phyloP scores from a whole-genome alignment of 169 alveolate genomes.

The Cryptosporidium parvum region DNA sequence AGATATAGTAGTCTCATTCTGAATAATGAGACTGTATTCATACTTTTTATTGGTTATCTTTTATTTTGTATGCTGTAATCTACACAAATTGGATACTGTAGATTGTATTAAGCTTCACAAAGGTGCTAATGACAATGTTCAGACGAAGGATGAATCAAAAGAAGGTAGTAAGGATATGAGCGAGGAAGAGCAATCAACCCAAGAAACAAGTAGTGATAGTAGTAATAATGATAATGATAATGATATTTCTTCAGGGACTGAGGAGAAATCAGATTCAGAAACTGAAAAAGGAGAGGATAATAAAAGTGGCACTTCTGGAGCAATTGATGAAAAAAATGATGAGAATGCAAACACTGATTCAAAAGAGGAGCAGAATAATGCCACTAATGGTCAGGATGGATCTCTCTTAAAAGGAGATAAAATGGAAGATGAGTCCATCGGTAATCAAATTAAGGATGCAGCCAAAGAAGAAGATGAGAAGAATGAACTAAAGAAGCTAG shows the following conservation, averaged over 20 bases:
- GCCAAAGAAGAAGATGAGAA: conserved; percentile 51
- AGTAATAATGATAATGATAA: not conserved
- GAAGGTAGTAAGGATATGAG: not conserved
- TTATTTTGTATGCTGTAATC: not conserved
- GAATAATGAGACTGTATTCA: conserved; percentile 15
- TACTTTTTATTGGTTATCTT: not conserved
- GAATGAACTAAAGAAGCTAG: conserved; percentile 37
- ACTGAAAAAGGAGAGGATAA: not conserved
- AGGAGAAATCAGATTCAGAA: not conserved
- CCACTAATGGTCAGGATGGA: not conserved
- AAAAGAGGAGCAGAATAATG: not conserved
- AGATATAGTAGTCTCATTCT: not conserved
- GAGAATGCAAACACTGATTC: not conserved
- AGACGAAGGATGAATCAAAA: not conserved
- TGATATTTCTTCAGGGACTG: not conserved
- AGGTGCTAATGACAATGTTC: not conserved
- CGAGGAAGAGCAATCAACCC: not conserved
- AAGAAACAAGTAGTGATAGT: not conserved
- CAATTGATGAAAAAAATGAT: not conserved
- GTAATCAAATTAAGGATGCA: not conserved
- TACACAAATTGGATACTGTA: not conserved
- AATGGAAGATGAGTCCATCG: not conserved
- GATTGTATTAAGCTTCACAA: not conserved
- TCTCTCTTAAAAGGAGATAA: not conserved
- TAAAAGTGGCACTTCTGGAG: not conserved